A percentile compares a stretch with the other conserved stretches of the same genome.
These are phyloP conservation scores for Didymella exigua DNA, from an alignment of 2,329 filamentous ascomycete genomes.

Conservation along the genomic window DNA sequence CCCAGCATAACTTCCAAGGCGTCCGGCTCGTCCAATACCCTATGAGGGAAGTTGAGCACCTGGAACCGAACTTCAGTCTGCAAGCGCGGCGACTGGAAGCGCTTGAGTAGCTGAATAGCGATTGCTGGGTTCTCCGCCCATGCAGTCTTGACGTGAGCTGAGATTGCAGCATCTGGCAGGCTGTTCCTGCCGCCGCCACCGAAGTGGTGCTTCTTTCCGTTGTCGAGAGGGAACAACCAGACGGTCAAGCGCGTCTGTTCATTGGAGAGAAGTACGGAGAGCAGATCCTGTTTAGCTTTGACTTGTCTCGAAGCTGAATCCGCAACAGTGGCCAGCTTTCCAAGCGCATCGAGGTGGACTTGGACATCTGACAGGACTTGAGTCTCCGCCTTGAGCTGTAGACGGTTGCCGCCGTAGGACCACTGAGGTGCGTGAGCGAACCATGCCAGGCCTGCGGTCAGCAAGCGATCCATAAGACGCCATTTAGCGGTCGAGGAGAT, in stretches of 20 bases:
- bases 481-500: constrained; percentile 71
- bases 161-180: constrained; percentile 57
- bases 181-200: constrained; percentile 51
- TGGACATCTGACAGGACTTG: constrained; percentile 79
- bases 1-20: constrained; percentile 84
- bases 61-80: constrained; percentile 78
- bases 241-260: constrained; percentile 84
- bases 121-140: constrained; percentile 86
- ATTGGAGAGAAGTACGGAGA: constrained; percentile 79
- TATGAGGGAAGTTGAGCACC: constrained; percentile 81
- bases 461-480: constrained; percentile 84
- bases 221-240: constrained; percentile 83
- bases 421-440: constrained; percentile 83
- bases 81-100: constrained; percentile 78
- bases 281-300: constrained; percentile 79
- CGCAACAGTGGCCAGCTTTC: constrained; percentile 60
- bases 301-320: constrained; percentile 66
- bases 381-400: constrained; percentile 93
- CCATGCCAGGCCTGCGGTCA: constrained; percentile 88
- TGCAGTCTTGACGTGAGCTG: constrained; percentile 75
- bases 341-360: constrained; percentile 67
- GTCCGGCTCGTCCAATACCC: constrained; percentile 79
- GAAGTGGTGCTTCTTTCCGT: constrained; percentile 62
- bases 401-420: constrained; percentile 92
- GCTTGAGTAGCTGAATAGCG: constrained; percentile 80